Conservation (phyloP, 179 eudicot species). For the Vitellaria paradoxa region DNA sequence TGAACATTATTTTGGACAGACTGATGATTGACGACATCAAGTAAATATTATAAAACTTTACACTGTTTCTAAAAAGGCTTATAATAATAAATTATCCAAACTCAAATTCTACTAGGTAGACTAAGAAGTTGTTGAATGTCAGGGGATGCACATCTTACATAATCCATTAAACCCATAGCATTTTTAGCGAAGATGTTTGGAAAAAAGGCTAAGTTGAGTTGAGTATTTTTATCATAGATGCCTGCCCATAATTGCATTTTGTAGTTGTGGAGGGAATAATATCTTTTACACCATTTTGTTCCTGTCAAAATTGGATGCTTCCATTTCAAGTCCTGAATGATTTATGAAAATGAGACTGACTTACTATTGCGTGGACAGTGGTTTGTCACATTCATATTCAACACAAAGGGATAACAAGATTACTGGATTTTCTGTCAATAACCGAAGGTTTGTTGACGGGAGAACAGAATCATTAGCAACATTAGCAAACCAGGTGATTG, state of each 20-base stretch:
- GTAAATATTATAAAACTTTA: too few relatives aligned
- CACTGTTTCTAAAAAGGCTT: too few relatives aligned
- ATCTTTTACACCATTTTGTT: background rate
- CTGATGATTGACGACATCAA: too few relatives aligned
- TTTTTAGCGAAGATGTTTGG: too few relatives aligned
- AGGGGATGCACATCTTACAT: too few relatives aligned
- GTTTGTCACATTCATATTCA: constrained; percentile 73
- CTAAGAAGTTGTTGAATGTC: too few relatives aligned
- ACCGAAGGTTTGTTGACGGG: constrained; percentile 46
- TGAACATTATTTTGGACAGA: too few relatives aligned
- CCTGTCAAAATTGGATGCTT: background rate
- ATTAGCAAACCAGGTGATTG: constrained; percentile 53
- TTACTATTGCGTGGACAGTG: constrained; percentile 32
- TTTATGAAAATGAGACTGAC: background rate
- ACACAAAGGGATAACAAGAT: constrained; percentile 53
- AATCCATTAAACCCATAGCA: too few relatives aligned
- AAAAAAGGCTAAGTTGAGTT: too few relatives aligned
- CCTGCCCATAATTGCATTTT: background rate
- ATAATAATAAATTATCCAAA: too few relatives aligned
- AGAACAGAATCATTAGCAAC: constrained; percentile 36
- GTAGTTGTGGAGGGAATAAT: background rate
- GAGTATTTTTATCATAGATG: too few relatives aligned
- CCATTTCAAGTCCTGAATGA: background rate
- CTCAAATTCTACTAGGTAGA: too few relatives aligned
- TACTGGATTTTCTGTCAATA: constrained; percentile 33